Evolutionary conservation across 1,139 yeast species (phyloP), one percentile per base, ranked within the genome.

Genomic region (Geotrichum carabidarum): DNA sequence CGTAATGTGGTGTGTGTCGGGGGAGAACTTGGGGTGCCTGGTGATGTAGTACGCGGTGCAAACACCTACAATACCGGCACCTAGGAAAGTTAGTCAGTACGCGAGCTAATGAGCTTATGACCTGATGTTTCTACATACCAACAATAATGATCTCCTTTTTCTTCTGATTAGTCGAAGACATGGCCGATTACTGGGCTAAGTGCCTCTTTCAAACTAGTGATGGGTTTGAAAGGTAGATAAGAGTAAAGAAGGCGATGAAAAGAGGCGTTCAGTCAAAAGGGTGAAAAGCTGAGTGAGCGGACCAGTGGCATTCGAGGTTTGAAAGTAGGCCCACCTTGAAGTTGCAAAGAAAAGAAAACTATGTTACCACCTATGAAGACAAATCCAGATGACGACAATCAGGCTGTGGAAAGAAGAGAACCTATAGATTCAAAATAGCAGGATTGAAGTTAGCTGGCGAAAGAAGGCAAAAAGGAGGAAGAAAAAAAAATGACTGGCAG

Each of bases 61-160:
- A 9, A 89, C 96, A 31, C 99, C 99, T 43, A 93, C 86, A 64
- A 93, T 91, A 31, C 99, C 99, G 0, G 96, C 99, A 17, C 97
- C 97, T 31, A 48, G 48, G 38, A 42, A 48, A 42, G 42, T 42
- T 37, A 18, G 31, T n/a, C 43, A 36, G 27, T 22, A 22, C 27
- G 27, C 27, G 27, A 22, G n/a, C n/a, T 12, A 14, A n/a, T 18
- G 48, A 27, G 18, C 18, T 32, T 15, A 35, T 27, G 17, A 6
- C 4, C 27, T 22, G 31, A 4, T n/a, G 32, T 32, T 27, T 27
- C n/a, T 37, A 58, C 67, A 30, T 59, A 59, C 73, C 74, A 37
- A 72, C 74, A 51, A 72, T 70, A 54, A 72, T 66, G 51, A 72
- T 71, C 56, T 71, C 70, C 58, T 68, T 65, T 55, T 66, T 65